Conservation (phyloP, 2,329 filamentous ascomycete species). For the Penicillium sclerotigenum region DNA sequence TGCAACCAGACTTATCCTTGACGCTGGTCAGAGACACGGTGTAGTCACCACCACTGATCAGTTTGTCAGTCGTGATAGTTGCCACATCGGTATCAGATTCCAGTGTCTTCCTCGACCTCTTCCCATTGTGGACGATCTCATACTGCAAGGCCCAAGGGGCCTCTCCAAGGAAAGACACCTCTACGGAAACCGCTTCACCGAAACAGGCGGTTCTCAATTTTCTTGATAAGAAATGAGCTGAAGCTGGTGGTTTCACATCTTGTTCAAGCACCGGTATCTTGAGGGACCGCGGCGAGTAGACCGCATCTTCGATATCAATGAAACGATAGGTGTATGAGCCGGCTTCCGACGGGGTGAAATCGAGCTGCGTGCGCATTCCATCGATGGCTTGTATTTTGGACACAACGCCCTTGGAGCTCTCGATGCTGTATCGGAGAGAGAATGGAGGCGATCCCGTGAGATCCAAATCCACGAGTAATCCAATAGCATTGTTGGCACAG, state of each 20-base stretch:
- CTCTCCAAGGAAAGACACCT: constrained; percentile 75
- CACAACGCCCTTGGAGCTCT: constrained; percentile 56
- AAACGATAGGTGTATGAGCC: constrained; percentile 88
- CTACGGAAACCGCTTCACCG: constrained; percentile 72
- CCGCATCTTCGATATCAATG: constrained; percentile 71
- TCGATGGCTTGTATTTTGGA: constrained; percentile 57
- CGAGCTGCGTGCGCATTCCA: constrained; percentile 78
- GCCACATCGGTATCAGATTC: constrained; percentile 62
- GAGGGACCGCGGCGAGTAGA: constrained; percentile 69
- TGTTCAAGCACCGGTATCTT: constrained; percentile 70
- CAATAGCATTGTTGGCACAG: constrained; percentile 90
- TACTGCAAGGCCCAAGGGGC: constrained; percentile 87
- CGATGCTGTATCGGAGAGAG: constrained; percentile 71
- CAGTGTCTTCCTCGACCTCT: constrained; percentile 66
- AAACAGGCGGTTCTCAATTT: constrained; percentile 68
- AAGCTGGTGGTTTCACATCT: constrained; percentile 87
- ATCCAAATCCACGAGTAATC: constrained; percentile 82
- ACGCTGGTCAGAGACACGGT: constrained; percentile 80
- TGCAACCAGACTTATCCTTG: constrained; percentile 81
- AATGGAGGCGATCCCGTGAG: constrained; percentile 92
- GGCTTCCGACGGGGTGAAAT: constrained; percentile 75
- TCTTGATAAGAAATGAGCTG: constrained; percentile 63
- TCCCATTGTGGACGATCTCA: constrained; percentile 86
- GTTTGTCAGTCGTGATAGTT: constrained; percentile 69
- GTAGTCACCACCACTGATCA: constrained; percentile 85